These are phyloP conservation scores for Barbarea vulgaris DNA, from an alignment of 345 rosid species.

Conservation along the genomic window DNA sequence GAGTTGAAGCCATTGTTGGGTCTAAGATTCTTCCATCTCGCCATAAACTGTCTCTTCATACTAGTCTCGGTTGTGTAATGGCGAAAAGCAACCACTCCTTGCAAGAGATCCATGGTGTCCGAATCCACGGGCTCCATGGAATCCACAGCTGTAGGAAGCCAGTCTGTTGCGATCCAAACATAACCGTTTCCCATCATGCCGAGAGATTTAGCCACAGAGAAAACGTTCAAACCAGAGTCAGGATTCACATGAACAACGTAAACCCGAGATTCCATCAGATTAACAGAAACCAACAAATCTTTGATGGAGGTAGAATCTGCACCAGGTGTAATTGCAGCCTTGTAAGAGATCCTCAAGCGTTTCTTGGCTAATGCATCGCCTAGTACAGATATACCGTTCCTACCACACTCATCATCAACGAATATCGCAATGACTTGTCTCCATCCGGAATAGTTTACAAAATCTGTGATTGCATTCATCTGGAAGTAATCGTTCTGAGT, in stretches of 20 bases:
- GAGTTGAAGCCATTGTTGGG: conserved; percentile 55
- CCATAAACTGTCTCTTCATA: conserved; percentile 54
- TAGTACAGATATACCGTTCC: conserved; percentile 70
- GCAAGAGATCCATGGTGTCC: conserved; percentile 63
- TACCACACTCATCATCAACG: conserved; percentile 93
- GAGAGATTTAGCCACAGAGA: conserved; percentile 71
- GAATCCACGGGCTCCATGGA: conserved; percentile 48
- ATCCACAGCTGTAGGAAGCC: conserved; percentile 85
- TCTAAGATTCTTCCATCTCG: conserved; percentile 53
- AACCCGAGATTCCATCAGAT: conserved; percentile 83
- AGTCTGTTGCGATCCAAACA: conserved; percentile 97
- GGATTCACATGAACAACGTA: conserved; percentile 92
- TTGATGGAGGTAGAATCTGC: conserved; percentile 49
- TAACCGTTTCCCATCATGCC: conserved; percentile 72
- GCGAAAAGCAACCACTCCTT: conserved; percentile 88
- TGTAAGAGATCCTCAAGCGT: conserved; percentile 70
- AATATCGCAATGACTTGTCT: conserved; percentile 83
- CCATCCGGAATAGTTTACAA: conserved; percentile 66
- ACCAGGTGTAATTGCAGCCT: conserved; percentile 75
- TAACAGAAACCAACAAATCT: conserved; percentile 63
- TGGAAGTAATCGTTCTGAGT: conserved; percentile 74
- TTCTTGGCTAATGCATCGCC: conserved; percentile 81
- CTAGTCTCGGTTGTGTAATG: conserved; percentile 71
- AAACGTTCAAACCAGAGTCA: conserved; percentile 74
- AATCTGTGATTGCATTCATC: conserved; percentile 81